Evolutionary conservation across 148 eudicot species (phyloP), one percentile per base, ranked within the genome.

Genomic region (Rhododendron henanense): DNA sequence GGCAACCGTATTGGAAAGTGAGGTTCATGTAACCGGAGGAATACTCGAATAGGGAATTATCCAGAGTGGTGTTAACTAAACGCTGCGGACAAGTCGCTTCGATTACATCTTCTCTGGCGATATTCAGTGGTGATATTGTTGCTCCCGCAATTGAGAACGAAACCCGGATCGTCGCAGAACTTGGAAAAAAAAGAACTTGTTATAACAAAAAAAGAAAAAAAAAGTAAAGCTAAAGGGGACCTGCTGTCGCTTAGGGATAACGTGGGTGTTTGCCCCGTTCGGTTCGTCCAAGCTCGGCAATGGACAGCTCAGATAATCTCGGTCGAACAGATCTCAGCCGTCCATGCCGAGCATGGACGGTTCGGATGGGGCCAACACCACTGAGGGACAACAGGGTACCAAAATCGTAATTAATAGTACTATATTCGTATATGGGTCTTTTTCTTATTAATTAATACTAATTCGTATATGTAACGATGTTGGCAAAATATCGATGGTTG

Each of bases 51-150:
- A 89, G 53, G 15, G 87, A 28, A 45, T 47, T 74, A 81, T 87
- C 87, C 19, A 90, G 84, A 39, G 89, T 90, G 47, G 92, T 89
- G 90, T 86, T 89, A 59, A 82, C 85, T 4, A 90, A 78, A 13
- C 86, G 48, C 10, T 45, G 79, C 1, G 89, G 91, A 78, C 91
- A 89, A 50, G 25, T 84, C 0, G 77, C 71, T n/a, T 71, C 88
- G 83, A 81, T 75, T 10, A 90, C 21, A 41, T 90, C 91, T 14
- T 86, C 87, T 51, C 91, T 87, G 2, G 44, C 85, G 19, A 90
- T 81, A 78, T 81, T 81, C 84, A 1, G 79, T 87, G 50, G 89
- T 35, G 3, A 39, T 28, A 10, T 82, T 84, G 69, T 55, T 47
- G 8, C 74, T 65, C 39, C 19, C 8, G 21, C 92, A 90, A 25